phyloP scores from a whole-genome alignment of 805 yeast genomes.

The Schwanniomyces yamadae region DNA sequence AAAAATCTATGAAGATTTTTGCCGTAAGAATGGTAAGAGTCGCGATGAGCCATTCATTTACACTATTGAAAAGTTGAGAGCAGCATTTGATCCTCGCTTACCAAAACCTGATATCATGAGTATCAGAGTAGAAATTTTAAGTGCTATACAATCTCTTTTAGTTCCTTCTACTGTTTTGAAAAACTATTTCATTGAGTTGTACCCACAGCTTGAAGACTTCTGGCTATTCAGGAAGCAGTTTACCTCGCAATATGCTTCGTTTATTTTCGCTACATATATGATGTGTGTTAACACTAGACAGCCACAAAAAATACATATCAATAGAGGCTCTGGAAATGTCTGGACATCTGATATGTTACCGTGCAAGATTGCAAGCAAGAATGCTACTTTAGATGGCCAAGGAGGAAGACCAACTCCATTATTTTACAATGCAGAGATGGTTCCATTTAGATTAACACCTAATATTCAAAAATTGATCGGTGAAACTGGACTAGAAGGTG shows the following conservation, averaged over 20 bases:
- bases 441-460: conserved; percentile 95
- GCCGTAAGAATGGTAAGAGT: conserved; percentile 67
- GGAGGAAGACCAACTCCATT: conserved; percentile 69
- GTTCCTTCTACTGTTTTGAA: conserved; percentile 83
- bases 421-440: conserved; percentile 87
- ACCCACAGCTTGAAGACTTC: conserved; percentile 83
- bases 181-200: conserved; percentile 70
- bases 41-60: conserved; percentile 90
- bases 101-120: conserved; percentile 92
- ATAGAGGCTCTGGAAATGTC: conserved; percentile 79
- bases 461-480: conserved; percentile 93
- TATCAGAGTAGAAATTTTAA: conserved; percentile 85
- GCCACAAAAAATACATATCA: conserved; percentile 88
- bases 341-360: conserved; percentile 97
- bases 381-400: conserved; percentile 46
- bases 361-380: conserved; percentile 65
- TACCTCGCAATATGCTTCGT: conserved; percentile 90
- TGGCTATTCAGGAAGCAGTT: conserved; percentile 97
- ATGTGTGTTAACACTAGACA: conserved; percentile 90
- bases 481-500: conserved; percentile 89
- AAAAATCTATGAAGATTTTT: conserved; percentile 82
- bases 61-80: conserved; percentile 79
- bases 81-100: conserved; percentile 88
- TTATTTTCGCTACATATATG: conserved; percentile 89
- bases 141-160: conserved; percentile 82